Evolutionary conservation across 78 protist species (phyloP), one percentile per base, ranked within the genome.

Genomic region (Ministeria vibrans): DNA sequence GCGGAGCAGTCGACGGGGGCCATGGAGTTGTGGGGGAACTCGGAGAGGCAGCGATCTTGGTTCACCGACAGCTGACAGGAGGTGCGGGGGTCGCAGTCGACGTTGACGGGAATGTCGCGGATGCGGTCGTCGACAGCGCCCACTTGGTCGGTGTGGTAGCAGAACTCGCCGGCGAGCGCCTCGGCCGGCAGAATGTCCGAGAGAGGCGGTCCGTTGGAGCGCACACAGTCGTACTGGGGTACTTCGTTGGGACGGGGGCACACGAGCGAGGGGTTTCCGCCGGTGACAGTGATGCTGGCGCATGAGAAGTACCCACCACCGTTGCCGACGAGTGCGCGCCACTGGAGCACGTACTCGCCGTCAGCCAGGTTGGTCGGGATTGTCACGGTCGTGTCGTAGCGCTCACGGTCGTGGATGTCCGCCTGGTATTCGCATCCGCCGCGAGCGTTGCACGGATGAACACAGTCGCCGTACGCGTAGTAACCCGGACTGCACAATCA

Each of bases 1-100:
- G n/a, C 55, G n/a, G n/a, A n/a, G 55, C 55, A 49, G 55, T 49
- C 55, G 55, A 49, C 55, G 55, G n/a, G n/a, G 55, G 55, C 55
- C n/a, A n/a, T n/a, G n/a, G n/a, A n/a, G n/a, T n/a, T n/a, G n/a
- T n/a, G n/a, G n/a, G n/a, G n/a, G 15, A 49, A 49, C 55, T 49
- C 55, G 55, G 55, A 9, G 9, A 20, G 55, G 55, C 55, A 49
- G 15, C n/a, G 9, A 15, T 9, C 55, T 20, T 9, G n/a, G 55
- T 49, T 49, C n/a, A 49, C 55, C 55, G 55, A 49, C 9, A 49
- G 55, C 55, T 9, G n/a, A 15, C 55, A 49, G 15, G 55, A 20
- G 55, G 15, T 9, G 55, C 55, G 55, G 55, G 55, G 55, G n/a
- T 49, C 55, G 55, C 55, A 49, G 55, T 49, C 15, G 55, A 15